Evolutionary conservation across 164 flowering plant species (phyloP).

Genomic region (Chloranthus sessilifolius): DNA sequence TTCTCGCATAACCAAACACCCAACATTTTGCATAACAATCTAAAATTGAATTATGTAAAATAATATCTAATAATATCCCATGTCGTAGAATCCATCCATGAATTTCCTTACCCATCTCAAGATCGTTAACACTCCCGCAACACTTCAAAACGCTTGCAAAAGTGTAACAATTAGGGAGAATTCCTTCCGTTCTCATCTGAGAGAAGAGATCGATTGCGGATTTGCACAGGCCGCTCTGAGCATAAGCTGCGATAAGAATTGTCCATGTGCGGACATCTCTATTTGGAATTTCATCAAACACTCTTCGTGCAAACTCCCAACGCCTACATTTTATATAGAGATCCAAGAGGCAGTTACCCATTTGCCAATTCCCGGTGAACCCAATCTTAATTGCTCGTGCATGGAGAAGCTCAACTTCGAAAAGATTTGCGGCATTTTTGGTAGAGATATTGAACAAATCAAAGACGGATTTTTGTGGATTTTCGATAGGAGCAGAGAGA

Average conservation of each 20-base stretch:
- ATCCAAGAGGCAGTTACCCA: slow-evolving; percentile 29
- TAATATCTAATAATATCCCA: slow-evolving; percentile 39
- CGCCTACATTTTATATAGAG: slow-evolving; percentile 28
- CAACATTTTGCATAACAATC: slow-evolving; percentile 54
- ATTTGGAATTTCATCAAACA: slow-evolving; percentile 59
- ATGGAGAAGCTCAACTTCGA: slow-evolving; percentile 24
- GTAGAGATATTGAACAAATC: not conserved
- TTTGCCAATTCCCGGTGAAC: slow-evolving; percentile 8
- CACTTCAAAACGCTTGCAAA: slow-evolving; percentile 52
- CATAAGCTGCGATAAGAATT: slow-evolving; percentile 44
- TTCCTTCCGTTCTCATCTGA: slow-evolving; percentile 36
- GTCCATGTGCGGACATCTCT: slow-evolving; percentile 65
- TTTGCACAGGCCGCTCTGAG: slow-evolving; percentile 20
- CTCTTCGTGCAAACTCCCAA: slow-evolving; percentile 29
- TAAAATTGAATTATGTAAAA: slow-evolving; percentile 48
- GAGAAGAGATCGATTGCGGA: slow-evolving; percentile 36
- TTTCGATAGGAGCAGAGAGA: not conserved
- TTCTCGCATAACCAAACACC: slow-evolving; percentile 29
- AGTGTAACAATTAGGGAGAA: slow-evolving; percentile 49
- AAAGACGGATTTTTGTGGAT: not conserved
- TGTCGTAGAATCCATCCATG: slow-evolving; percentile 61
- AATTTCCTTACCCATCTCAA: slow-evolving; percentile 35
- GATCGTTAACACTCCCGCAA: slow-evolving; percentile 32
- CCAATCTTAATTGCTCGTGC: slow-evolving; percentile 35
- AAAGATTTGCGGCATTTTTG: not conserved